Conservation (phyloP, 768 basidiomycete species). For the Terana coerulea region DNA sequence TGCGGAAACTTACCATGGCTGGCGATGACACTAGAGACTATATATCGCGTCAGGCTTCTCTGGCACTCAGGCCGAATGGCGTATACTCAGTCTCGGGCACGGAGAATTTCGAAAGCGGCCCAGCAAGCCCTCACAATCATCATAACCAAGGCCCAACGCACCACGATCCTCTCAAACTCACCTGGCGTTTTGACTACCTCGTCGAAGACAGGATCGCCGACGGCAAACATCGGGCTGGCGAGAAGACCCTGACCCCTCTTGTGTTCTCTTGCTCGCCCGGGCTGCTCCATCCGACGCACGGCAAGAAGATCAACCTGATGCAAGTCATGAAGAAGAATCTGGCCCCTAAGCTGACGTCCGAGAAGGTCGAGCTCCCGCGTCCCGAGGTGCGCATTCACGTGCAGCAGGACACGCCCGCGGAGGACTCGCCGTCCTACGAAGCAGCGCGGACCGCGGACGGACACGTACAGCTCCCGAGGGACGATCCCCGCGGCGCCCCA, state of each 20-base stretch:
- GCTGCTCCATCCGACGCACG: slow-evolving; percentile 58
- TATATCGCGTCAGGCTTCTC: slow-evolving; percentile 69
- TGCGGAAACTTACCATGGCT: slow-evolving; percentile 65
- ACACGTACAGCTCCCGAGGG: background rate
- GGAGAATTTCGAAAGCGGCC: slow-evolving; percentile 38
- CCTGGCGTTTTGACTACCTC: slow-evolving; percentile 79
- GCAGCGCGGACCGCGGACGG: no score
- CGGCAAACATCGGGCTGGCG: slow-evolving; percentile 45
- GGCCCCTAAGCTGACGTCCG: slow-evolving; percentile 59
- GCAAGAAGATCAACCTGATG: slow-evolving; percentile 56
- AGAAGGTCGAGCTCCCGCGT: slow-evolving; percentile 40
- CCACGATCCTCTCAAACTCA: slow-evolving; percentile 34
- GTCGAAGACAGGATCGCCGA: slow-evolving; percentile 50
- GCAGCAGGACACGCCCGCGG: background rate
- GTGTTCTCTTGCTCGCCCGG: slow-evolving; percentile 73
- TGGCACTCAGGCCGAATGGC: slow-evolving; percentile 66
- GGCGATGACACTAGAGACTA: slow-evolving; percentile 70
- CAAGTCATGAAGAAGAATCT: slow-evolving; percentile 71
- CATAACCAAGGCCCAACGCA: background rate
- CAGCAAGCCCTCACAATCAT: slow-evolving; percentile 11
- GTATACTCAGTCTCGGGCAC: slow-evolving; percentile 71
- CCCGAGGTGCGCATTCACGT: background rate
- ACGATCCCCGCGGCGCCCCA: background rate
- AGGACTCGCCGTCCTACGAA: background rate
- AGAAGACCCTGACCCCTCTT: slow-evolving; percentile 69